Evolutionary conservation across 1,284 basidiomycete species (phyloP).

Genomic region (Anthracocystis setariae): DNA sequence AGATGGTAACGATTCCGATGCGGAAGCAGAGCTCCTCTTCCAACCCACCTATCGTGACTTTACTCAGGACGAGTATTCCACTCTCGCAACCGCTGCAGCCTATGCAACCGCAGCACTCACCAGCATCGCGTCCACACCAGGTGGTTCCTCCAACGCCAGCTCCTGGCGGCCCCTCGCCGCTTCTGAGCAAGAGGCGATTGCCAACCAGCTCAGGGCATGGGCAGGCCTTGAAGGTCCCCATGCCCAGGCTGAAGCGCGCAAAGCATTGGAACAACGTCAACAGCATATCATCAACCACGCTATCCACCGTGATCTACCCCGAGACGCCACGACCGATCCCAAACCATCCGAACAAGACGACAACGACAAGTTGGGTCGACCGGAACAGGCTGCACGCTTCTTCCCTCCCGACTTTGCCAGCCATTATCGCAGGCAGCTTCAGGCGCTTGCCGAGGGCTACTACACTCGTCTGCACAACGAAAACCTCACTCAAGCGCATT

Average conservation of each 20-base stretch:
- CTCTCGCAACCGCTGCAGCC: conserved; percentile 60
- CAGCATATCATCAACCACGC: conserved; percentile 43
- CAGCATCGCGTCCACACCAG: conserved; percentile 43
- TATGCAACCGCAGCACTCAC: conserved; percentile 61
- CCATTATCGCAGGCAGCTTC: conserved; percentile 60
- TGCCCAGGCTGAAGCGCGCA: conserved; percentile 51
- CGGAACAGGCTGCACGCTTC: conserved; percentile 35
- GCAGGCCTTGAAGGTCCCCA: conserved; percentile 63
- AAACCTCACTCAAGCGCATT: conserved; percentile 39
- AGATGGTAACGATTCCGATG: conserved; percentile 14
- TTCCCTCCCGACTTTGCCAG: conserved; percentile 65
- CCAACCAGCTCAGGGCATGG: conserved; percentile 55
- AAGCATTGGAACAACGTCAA: conserved; percentile 51
- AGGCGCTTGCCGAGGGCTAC: conserved; percentile 60
- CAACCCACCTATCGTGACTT: conserved; percentile 55
- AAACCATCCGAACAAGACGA: conserved; percentile 2
- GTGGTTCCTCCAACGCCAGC: conserved; percentile 17
- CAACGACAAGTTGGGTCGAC: conserved; percentile 10
- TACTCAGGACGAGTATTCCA: conserved; percentile 51
- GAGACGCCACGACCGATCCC: conserved; percentile 1
- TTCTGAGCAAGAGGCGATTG: conserved; percentile 50
- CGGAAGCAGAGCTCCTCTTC: conserved; percentile 38
- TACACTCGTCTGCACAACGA: conserved; percentile 57
- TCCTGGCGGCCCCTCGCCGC: conserved; percentile 46
- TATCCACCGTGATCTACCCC: conserved; percentile 13